These are phyloP conservation scores for Neocatenulostroma microsporum DNA, from an alignment of 2,329 filamentous ascomycete species.

Conservation along the genomic window DNA sequence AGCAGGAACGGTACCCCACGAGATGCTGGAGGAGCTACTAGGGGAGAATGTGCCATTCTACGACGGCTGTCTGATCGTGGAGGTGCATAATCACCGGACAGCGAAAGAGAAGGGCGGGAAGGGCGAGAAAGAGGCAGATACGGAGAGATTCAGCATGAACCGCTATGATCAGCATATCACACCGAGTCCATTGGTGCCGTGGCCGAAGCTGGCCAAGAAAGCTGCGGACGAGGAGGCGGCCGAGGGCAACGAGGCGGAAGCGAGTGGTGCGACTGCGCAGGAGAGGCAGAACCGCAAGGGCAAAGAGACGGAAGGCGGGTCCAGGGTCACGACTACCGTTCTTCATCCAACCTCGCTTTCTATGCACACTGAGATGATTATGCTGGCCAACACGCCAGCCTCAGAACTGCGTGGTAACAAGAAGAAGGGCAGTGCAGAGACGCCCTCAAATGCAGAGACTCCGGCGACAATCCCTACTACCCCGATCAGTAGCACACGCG, in stretches of 20 bases:
- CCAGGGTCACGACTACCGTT: constrained; percentile 67
- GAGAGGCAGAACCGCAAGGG: no score
- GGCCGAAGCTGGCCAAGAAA: constrained; percentile 39
- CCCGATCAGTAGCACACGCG: constrained; percentile 47
- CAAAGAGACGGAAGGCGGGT: constrained; percentile 36
- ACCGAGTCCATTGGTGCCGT: constrained; percentile 76
- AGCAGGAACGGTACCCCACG: constrained; percentile 73
- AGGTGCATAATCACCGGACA: constrained; percentile 82
- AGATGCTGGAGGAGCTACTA: constrained; percentile 72
- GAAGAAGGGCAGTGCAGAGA: constrained; percentile 50
- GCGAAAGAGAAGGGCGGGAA: constrained; percentile 32
- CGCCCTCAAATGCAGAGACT: constrained; percentile 44
- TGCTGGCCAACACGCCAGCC: constrained; percentile 64
- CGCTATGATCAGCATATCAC: constrained; percentile 87
- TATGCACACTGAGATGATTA: constrained; percentile 64
- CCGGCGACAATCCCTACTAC: constrained; percentile 54
- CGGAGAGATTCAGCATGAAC: constrained; percentile 73
- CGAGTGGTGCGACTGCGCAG: constrained; percentile 17
- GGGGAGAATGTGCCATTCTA: constrained; percentile 72
- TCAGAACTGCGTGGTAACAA: constrained; percentile 43
- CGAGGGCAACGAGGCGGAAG: constrained; percentile 3
- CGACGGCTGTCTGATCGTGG: constrained; percentile 87
- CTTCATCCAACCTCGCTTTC: constrained; percentile 76
- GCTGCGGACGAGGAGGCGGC: constrained; percentile 40
- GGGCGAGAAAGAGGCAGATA: constrained; percentile 49